Evolutionary conservation across 306 rosid species (phyloP), one percentile per base, ranked within the genome.

Genomic region (Cicer chorassanicum): DNA sequence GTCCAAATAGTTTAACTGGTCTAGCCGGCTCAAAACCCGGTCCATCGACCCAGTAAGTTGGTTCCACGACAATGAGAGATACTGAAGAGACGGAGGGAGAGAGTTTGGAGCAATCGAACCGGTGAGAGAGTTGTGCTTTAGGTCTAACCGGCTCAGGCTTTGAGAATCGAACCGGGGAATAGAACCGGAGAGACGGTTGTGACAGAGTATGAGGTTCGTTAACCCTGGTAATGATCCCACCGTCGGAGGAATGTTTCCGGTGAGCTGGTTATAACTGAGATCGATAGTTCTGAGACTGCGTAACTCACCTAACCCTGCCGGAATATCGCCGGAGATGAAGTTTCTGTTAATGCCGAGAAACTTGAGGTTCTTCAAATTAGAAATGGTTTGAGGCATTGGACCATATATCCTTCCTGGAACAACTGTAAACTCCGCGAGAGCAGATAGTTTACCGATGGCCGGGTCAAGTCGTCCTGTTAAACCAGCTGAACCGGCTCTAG

Each of bases 331-430:
- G 84, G 98, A 85, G 88, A 95, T 86, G 87, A 86, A 92, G 86
- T 95, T 95, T 45, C 91, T 84, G 88, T 89, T 87, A 71, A 90
- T 65, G 24, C 92, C 99, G 39, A 95, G 89, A 69, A 95, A 95
- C n/a, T 93, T 85, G 12, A 95, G 93, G 75, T 72, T 86, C 50
- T 84, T 87, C 64, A 92, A 48, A 29, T 82, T 78, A 0, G 98
- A 72, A 9, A 92, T 18, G 4, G 91, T 34, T 7, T 53, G 77
- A 0, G 99, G 99, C 9, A 95, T 86, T 24, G 84, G 12, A 18
- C 99, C 97, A 75, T 81, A 90, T 36, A 95, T 80, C 7, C 96
- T 86, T 6, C 99, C 99, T 0, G 99, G 98, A 43, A 95, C 97
- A 3, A 95, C 86, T 0, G 99, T 87, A 71, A 95, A 74, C 86